These are phyloP conservation scores for Prunus davidiana DNA, from an alignment of 306 rosid genomes.

Conservation along the genomic window DNA sequence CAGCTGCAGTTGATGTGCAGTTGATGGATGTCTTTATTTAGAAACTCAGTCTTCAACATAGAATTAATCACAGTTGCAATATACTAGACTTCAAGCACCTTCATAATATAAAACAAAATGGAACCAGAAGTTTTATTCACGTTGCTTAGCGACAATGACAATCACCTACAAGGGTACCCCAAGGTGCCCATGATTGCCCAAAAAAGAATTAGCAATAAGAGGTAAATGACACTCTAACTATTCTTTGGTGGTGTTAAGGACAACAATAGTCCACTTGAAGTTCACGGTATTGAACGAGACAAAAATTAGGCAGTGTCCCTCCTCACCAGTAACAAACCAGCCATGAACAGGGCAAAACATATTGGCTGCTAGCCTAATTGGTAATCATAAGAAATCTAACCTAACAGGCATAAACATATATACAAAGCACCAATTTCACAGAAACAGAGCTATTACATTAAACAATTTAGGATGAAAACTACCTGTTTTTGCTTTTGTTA, in stretches of 20 bases:
- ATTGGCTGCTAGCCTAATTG: neutral
- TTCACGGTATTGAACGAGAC: neutral
- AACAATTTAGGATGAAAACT: constrained; percentile 21
- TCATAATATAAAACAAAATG: neutral
- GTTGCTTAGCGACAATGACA: neutral
- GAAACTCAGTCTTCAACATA: neutral
- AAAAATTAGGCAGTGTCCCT: neutral
- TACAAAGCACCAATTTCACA: neutral
- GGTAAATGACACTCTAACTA: neutral
- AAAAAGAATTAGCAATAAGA: neutral
- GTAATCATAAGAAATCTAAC: neutral
- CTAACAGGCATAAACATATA: neutral
- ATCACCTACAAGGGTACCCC: neutral
- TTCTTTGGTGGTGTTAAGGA: neutral
- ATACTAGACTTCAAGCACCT: neutral
- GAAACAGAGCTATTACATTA: neutral
- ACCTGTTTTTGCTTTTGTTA: constrained; percentile 86
- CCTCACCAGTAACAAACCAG: neutral
- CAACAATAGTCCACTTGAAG: neutral
- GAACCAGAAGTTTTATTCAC: neutral
- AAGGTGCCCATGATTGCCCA: neutral
- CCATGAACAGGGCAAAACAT: neutral
- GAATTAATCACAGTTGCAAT: neutral
- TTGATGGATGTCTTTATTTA: neutral
- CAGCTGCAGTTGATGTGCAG: neutral